Base-by-base conservation (phyloP, 2,329 filamentous ascomycete genomes). In the Scytalidium sp. region DNA sequence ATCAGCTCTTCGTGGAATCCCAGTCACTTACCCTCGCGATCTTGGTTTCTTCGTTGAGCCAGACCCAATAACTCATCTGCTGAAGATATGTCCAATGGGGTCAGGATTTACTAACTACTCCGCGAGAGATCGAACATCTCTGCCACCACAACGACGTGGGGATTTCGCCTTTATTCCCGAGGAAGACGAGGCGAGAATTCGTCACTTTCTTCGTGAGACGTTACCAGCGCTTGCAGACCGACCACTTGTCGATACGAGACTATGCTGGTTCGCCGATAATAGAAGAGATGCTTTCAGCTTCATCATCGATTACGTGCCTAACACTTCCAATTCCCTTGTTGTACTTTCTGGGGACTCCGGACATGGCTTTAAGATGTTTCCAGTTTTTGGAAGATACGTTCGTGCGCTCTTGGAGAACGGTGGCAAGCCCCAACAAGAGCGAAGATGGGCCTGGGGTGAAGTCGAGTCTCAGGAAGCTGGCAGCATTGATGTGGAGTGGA, bases 21-120 rank as follows among this genome's bases (percentile, higher is more conserved):
- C 76, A 0, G 71, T 76, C 1, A 74, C 71, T 3, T 75, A 79
- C 47, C 69, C 73, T 3, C 70, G 75, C 15, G 75, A 79, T 52
- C 64, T 79, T 8, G 75, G 76, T 1, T 79, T 79, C 63, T 75
- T 77, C 62, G 78, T 80, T 51, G 76, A 79, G 56, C 76, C 76
- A 1, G 76, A 79, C 53, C 70, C 73, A 1, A 67, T 69, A 52
- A 76, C 75, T 0, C 67, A 69, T n/a, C 57, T 78, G 20, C 62
- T 79, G 49, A 79, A 80, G 63, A 58, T 79, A 11, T 78, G 75
- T 52, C 74, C 75, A 1, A 70, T 77, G 57, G 75, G 75, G 8
- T 71, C 71, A 19, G 75, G 75, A 1, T 78, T 71, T 52, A 69
- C 72, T 46, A 78, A 78, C 48, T 72, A 70, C 1, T 9, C 13